These are phyloP conservation scores for Gossypium aridum DNA, from an alignment of 441 rosid genomes.

Conservation along the genomic window DNA sequence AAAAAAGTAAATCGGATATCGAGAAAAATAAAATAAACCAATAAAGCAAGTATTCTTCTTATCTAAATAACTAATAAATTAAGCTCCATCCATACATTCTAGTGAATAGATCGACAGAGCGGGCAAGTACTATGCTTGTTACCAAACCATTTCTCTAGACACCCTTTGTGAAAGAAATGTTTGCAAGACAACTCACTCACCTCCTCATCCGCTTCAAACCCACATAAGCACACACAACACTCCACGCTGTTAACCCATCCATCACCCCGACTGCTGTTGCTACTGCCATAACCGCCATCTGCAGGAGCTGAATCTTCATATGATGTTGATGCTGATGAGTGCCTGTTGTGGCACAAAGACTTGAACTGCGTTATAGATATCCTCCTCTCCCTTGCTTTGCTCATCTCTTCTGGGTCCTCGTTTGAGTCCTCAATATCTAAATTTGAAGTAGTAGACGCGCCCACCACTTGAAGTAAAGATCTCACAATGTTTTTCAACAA, in stretches of 20 bases:
- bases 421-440: conserved; percentile 24
- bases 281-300: background rate
- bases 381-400: conserved; percentile 30
- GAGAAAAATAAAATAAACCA: background rate
- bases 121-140: conserved; percentile 63
- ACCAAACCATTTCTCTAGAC: conserved; percentile 72
- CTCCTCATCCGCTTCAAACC: conserved; percentile 73
- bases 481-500: conserved; percentile 52
- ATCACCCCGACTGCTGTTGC: background rate
- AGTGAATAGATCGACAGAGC: conserved; percentile 63
- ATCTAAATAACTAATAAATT: background rate
- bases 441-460: conserved; percentile 6
- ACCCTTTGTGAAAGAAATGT: conserved; percentile 76
- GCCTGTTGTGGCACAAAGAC: conserved; percentile 25
- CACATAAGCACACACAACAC: conserved; percentile 77
- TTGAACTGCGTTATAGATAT: conserved; percentile 55
- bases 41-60: background rate
- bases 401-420: conserved; percentile 12
- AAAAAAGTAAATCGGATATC: background rate
- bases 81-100: background rate
- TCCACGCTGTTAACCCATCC: conserved; percentile 21
- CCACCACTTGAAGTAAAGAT: conserved; percentile 43
- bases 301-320: background rate
- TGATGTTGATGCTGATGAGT: background rate
- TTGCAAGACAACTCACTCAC: conserved; percentile 78